A percentile compares a stretch with the other conserved stretches of the same genome.
Conservation (phyloP, 176 grass and related monocot species). For the Rhynchospora tenuis region DNA sequence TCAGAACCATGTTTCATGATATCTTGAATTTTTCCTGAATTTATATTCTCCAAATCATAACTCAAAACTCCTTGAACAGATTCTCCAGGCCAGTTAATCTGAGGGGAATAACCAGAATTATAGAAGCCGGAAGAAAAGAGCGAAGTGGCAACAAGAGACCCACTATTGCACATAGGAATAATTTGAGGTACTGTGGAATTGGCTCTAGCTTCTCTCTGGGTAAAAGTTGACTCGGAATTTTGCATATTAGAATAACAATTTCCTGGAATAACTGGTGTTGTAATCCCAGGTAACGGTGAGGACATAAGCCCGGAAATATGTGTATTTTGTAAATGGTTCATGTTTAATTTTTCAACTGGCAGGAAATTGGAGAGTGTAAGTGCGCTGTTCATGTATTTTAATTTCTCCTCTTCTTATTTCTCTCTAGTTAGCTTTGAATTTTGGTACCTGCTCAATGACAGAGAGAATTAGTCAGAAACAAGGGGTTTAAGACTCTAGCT, state of each 20-base stretch:
- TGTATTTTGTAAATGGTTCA: slow-evolving; percentile 18
- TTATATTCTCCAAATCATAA: slow-evolving; percentile 16
- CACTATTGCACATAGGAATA: not conserved
- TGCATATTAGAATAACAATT: slow-evolving; percentile 18
- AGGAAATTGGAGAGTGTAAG: not conserved
- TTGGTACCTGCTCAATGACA: not conserved
- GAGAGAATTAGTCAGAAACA: not conserved
- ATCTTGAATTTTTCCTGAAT: slow-evolving; percentile 29
- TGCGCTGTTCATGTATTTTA: slow-evolving; percentile 15
- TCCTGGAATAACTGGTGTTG: not conserved
- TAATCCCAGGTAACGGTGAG: slow-evolving; percentile 2
- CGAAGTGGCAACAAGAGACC: not conserved
- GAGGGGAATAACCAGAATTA: slow-evolving; percentile 29
- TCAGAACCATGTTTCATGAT: slow-evolving; percentile 9
- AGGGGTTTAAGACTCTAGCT: not conserved
- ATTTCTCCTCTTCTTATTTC: not conserved
- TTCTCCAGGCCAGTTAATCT: slow-evolving; percentile 28
- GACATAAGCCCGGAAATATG: slow-evolving; percentile 6
- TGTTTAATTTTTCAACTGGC: slow-evolving; percentile 8
- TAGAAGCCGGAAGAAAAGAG: not conserved
- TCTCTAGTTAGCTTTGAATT: not conserved
- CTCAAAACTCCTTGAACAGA: slow-evolving; percentile 26
- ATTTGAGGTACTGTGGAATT: not conserved
- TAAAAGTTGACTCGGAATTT: not conserved
- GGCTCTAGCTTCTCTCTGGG: slow-evolving; percentile 9